phyloP scores from a whole-genome alignment of 2,329 filamentous ascomycete genomes.

The Penicillium palitans region DNA sequence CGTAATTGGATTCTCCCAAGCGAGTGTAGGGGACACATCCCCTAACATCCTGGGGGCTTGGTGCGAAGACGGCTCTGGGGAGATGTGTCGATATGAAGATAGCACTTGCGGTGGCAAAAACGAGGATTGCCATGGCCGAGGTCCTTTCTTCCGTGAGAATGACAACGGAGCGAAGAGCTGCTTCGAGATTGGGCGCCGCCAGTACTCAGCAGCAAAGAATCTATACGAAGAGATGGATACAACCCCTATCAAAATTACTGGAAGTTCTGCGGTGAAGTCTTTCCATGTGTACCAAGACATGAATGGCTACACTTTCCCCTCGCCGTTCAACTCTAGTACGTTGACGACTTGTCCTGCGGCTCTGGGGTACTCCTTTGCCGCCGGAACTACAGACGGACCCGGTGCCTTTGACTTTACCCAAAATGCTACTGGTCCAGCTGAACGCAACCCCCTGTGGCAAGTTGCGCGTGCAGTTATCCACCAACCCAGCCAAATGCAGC shows the following conservation, averaged over 20 bases:
- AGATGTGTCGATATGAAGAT: slow-evolving; percentile 59
- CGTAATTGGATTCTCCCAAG: slow-evolving; percentile 88
- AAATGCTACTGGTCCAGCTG: slow-evolving; percentile 69
- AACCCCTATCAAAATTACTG: slow-evolving; percentile 45
- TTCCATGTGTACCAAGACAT: slow-evolving; percentile 87
- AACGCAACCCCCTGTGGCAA: slow-evolving; percentile 76
- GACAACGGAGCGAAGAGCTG: slow-evolving; percentile 52
- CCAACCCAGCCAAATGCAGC: slow-evolving; percentile 67
- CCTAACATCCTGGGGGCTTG: slow-evolving; percentile 86
- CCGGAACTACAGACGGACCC: slow-evolving; percentile 87
- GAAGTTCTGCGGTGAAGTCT: slow-evolving; percentile 68
- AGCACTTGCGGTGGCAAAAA: slow-evolving; percentile 68
- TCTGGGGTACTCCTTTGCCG: slow-evolving; percentile 88
- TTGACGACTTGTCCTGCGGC: slow-evolving; percentile 78
- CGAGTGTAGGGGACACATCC: slow-evolving; percentile 86
- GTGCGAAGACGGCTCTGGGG: slow-evolving; percentile 79
- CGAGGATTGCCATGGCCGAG: slow-evolving; percentile 47
- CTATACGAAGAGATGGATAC: slow-evolving; percentile 59
- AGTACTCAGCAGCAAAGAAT: slow-evolving; percentile 46
- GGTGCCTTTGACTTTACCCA: slow-evolving; percentile 94
- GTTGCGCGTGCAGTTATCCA: slow-evolving; percentile 73
- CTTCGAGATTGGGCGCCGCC: slow-evolving; percentile 51
- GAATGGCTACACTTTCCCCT: slow-evolving; percentile 69
- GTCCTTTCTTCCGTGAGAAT: slow-evolving; percentile 46
- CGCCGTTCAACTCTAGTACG: slow-evolving; percentile 65